Evolutionary conservation across 495 filamentous ascomycete species (phyloP), one percentile per base, ranked within the genome.

Genomic region (Glonium stellatum): DNA sequence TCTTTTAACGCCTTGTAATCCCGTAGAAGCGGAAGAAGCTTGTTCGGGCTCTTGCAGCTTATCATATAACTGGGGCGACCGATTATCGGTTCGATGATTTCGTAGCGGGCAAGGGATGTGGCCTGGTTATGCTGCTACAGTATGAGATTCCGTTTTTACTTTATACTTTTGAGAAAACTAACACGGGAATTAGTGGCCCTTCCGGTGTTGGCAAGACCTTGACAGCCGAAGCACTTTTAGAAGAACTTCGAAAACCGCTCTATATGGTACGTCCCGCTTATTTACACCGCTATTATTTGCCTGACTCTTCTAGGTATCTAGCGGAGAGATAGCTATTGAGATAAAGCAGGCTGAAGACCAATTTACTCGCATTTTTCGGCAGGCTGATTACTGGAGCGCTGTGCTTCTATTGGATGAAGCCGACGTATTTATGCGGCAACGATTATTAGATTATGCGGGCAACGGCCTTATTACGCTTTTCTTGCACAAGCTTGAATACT

Each of bases 341-440:
- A 11, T 34, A 13, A 12, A 34, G 34, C 23, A 5, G 22, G 6
- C 15, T 31, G 22, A 54, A 54, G 51, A 13, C 5, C 51, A 34
- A 19, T 23, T 54, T 13, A 25, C 51, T 8, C 23, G 11, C 9
- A 54, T 54, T 6, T 34, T 54, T 27, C 8, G 34, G 8, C 6
- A n/a, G 11, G 51, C 23, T 37, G 5, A n/a, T 15, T 22, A 19
- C 51, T 37, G 22, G 51, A 22, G 18, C 18, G 22, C 51, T 5
- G 10, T 54, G 22, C 51, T 54, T 34, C 22, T 54, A 12, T 23
- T 54, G 11, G 51, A 54, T 54, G 22, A 54, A 19, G 51, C 51
- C 34, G 22, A 54, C 23, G 51, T 54, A 12, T 54, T 8, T 34
- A 12, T 37, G 23, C 11, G 22, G 23, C 9, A 23, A 37, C 51